Evolutionary conservation across 352 stramenopile species (phyloP).

Genomic region (Peronospora belbahrii): DNA sequence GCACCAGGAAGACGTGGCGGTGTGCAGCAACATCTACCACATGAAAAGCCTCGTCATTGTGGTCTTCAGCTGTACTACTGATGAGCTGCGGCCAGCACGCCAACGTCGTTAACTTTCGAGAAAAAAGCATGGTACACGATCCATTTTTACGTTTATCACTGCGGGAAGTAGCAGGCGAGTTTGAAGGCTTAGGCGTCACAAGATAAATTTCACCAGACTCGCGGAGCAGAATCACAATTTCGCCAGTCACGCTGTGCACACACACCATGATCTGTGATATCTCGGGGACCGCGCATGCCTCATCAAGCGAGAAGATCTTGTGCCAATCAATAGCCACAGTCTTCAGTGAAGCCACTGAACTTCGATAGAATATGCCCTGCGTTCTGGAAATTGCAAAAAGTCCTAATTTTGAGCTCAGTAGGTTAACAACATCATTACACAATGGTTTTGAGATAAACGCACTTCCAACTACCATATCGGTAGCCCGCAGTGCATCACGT

Average conservation of each 20-base stretch:
- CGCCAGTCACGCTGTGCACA: conserved; percentile 68
- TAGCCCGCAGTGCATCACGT: conserved; percentile 58
- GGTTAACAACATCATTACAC: conserved; percentile 25
- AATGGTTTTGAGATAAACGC: conserved; percentile 31
- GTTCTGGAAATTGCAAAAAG: conserved; percentile 60
- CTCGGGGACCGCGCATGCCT: background rate
- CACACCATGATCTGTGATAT: conserved; percentile 26
- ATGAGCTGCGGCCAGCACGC: conserved; percentile 13
- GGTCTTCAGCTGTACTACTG: background rate
- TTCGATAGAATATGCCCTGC: conserved; percentile 54
- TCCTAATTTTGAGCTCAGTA: conserved; percentile 53
- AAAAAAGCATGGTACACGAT: conserved; percentile 14
- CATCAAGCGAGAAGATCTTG: conserved; percentile 7
- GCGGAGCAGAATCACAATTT: conserved; percentile 48
- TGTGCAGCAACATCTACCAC: conserved; percentile 26
- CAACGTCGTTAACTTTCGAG: conserved; percentile 26
- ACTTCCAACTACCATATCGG: conserved; percentile 64
- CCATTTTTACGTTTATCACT: conserved; percentile 1
- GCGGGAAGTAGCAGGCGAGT: background rate
- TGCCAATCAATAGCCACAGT: conserved; percentile 39
- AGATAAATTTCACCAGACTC: conserved; percentile 32
- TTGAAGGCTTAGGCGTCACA: conserved; percentile 23
- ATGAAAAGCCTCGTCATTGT: conserved; percentile 4
- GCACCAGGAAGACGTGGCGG: conserved; percentile 22
- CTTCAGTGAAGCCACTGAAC: conserved; percentile 29